Percentiles rank a stretch among this genome's conserved stretches.
phyloP scores from a whole-genome alignment of 2,329 filamentous ascomycete genomes.

The Aspergillus fructus region DNA sequence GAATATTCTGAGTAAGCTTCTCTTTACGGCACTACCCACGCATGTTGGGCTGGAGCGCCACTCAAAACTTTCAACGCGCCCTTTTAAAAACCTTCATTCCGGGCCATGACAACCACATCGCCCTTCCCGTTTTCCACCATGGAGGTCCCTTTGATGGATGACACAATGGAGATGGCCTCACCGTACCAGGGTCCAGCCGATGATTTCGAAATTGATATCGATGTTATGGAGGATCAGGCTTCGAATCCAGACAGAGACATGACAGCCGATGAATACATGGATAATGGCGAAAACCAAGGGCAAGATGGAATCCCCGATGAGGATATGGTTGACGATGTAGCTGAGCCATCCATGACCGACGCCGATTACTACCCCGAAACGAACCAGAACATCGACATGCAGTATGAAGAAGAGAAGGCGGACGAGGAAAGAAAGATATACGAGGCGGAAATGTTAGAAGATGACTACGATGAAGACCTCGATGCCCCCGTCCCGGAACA shows the following conservation, averaged over 20 bases:
- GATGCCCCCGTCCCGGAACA: slow-evolving; percentile 29
- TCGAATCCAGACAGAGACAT: slow-evolving; percentile 56
- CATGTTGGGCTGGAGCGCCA: slow-evolving; percentile 19
- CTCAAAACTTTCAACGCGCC: slow-evolving; percentile 21
- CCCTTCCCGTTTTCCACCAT: slow-evolving; percentile 33
- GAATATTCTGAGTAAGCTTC: not conserved
- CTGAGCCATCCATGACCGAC: slow-evolving; percentile 41
- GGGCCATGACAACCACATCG: slow-evolving; percentile 36
- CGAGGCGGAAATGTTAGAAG: slow-evolving; percentile 42
- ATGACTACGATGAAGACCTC: slow-evolving; percentile 37
- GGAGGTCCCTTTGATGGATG: slow-evolving; percentile 40
- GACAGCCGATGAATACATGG: slow-evolving; percentile 41
- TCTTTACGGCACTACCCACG: not conserved
- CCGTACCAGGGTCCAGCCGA: slow-evolving; percentile 46
- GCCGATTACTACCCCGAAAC: slow-evolving; percentile 30
- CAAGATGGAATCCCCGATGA: slow-evolving; percentile 40
- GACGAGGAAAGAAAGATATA: slow-evolving; percentile 36
- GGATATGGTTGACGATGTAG: slow-evolving; percentile 48
- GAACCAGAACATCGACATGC: slow-evolving; percentile 30
- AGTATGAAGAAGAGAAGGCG: slow-evolving; percentile 27
- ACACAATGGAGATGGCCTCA: slow-evolving; percentile 46
- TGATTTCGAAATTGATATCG: slow-evolving; percentile 61
- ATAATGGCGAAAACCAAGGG: slow-evolving; percentile 30
- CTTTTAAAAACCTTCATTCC: slow-evolving; percentile 9
- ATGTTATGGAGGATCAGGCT: slow-evolving; percentile 56